Base-by-base conservation (phyloP, 768 basidiomycete genomes). In the Auriculariales sp. region DNA sequence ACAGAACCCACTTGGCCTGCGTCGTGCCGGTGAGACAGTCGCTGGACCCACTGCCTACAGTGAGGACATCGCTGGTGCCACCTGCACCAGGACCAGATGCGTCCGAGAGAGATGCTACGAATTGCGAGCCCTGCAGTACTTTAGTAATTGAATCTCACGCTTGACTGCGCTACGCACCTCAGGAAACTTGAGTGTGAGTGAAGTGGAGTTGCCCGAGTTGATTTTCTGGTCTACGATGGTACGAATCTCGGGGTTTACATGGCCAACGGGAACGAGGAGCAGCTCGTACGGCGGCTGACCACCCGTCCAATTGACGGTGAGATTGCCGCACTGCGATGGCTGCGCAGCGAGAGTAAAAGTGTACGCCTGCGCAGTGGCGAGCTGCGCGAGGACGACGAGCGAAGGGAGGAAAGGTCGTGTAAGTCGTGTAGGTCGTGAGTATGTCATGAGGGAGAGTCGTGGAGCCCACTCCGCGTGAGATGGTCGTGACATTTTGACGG, bases 201-300 rank as follows among this genome's bases (percentile, higher is more conserved):
- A 65, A 2, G 60, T 66, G 17, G 65, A 50, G 4, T 62, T 59
- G 24, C 62, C 57, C 25, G 62, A 71, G 17, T 64, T 52, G 58
- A 87, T 86, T 3, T 71, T 60, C 11, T 75, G 61, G 56, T 74
- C 73, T 46, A 78, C 59, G 44, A 85, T 79, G 34, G 58, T 72
- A 27, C 85, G 71, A 22, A 71, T 79, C 60, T 90, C 86, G 28
- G 74, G 64, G 52, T 72, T 76, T 53, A 78, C 77, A 3, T 72
- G 48, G 11, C 84, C 85, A 57, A 70, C 74, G 1, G 86, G 86
- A 31, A 87, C 66, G 47, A 88, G 64, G 19, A 87, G 68, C 47
- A 81, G 66, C 31, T 68, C 69, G 63, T 83, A 90, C 0, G 86
- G 86, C 0, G 84, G 78, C 42, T 63, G 57, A 49, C 82, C 83